Conservation (phyloP, 2,329 filamentous ascomycete species). For the Botrytis aclada region DNA sequence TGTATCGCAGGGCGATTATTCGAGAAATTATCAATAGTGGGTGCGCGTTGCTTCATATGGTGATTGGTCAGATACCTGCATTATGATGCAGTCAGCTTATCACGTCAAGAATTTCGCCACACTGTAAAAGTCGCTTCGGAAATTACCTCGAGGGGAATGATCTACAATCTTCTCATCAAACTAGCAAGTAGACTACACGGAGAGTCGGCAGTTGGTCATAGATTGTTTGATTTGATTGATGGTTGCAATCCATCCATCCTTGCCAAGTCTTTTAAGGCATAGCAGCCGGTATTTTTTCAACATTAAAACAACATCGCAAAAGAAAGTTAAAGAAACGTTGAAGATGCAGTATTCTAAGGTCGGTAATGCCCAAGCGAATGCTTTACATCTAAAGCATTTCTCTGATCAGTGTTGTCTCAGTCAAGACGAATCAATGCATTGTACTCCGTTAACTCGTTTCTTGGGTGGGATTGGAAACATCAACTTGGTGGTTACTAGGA, state of each 20-base stretch:
- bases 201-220: not conserved
- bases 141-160: not conserved
- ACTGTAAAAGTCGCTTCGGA: not conserved
- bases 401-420: not conserved
- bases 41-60: not conserved
- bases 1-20: not conserved
- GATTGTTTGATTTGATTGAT: not conserved
- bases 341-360: not conserved
- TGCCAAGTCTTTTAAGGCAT: not conserved
- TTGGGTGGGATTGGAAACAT: not conserved
- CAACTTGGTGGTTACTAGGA: not conserved
- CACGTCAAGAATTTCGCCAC: not conserved
- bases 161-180: not conserved
- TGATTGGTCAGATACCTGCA: not conserved
- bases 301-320: not conserved
- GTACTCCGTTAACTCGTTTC: not conserved
- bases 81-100: not conserved
- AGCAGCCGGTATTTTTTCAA: not conserved
- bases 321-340: not conserved
- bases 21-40: no score
- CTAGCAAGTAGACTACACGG: not conserved
- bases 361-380: not conserved
- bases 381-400: not conserved
- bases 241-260: not conserved
- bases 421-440: not conserved